A percentile compares a stretch with the other conserved stretches of the same genome.
Conservation (phyloP, 306 rosid species). For the Potentilla sterilis region DNA sequence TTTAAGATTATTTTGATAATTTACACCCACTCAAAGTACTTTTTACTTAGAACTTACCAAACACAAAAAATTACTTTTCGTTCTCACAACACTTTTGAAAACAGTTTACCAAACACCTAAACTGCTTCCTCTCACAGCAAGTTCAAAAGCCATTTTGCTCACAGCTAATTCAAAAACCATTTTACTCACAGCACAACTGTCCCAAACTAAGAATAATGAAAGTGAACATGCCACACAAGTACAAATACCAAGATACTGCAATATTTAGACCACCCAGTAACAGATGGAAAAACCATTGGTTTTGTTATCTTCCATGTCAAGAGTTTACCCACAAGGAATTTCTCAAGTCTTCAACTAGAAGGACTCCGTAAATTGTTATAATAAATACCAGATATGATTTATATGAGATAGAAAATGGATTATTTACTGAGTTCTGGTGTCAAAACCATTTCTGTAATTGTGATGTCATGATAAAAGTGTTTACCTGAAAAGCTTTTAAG, state of each 20-base stretch:
- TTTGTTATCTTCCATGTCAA: background rate
- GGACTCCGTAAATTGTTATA: background rate
- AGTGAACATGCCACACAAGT: background rate
- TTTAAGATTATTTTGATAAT: too few relatives aligned
- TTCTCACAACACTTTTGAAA: too few relatives aligned
- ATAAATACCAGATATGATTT: background rate
- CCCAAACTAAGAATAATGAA: background rate
- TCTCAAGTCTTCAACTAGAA: background rate
- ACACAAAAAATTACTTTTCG: too few relatives aligned
- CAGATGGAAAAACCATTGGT: background rate
- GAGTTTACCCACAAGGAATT: background rate
- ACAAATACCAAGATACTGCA: background rate
- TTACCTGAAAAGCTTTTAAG: conserved; percentile 79
- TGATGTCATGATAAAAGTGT: conserved; percentile 8
- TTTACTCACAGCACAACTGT: too few relatives aligned
- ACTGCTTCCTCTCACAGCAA: too few relatives aligned
- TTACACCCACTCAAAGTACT: too few relatives aligned
- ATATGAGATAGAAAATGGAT: background rate
- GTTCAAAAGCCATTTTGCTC: too few relatives aligned
- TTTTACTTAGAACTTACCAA: too few relatives aligned
- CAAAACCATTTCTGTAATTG: background rate
- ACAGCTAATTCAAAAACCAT: too few relatives aligned
- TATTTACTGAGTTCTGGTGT: background rate
- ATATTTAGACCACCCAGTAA: background rate
- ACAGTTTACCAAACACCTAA: too few relatives aligned